Evolutionary conservation across 352 stramenopile genomes (phyloP), one percentile per base, ranked within the genome.

Genomic region (Globisporangium splendens): DNA sequence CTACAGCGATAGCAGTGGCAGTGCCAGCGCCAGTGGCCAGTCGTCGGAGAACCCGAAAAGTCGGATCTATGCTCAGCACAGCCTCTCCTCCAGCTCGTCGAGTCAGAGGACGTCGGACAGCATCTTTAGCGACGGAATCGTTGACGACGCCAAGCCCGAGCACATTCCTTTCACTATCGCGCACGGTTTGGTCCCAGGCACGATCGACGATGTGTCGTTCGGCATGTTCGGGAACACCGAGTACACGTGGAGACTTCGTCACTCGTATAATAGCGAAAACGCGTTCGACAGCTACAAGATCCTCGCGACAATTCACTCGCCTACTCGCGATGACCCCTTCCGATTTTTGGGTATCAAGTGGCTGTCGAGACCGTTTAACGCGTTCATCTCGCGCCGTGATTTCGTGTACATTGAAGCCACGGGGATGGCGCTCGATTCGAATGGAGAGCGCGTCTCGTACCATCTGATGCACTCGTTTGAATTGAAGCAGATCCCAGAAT

Each of bases 261-360:
- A 69, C 33, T 57, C 54, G 17, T 86, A 86, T 62, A 63, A 81
- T 1, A 63, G 73, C 54, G 21, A 50, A 11, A 60, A 53, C 31
- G 49, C 43, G 18, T 79, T 77, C 24, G 73, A 79, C 43, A 63
- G 46, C 8, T 63, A 60, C 4, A 65, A 67, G 48, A 60, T 86
- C 51, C 51, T 86, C 20, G 66, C 75, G 14, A 68, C 71, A 48
- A 69, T 86, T 38, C 68, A 83, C 21, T 17, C 24, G 2, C 75
- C 75, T 0, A 77, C 59, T 3, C 58, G 69, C 8, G 73, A 79
- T 33, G 75, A 86, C 41, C 75, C 75, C 38, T 86, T 83, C 61
- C 73, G 66, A 8, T 83, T 72, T 33, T 61, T 86, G 8, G 73
- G 68, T 6, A 69, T 86, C 60, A 83, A 86, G 46, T 83, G 75